phyloP scores from a whole-genome alignment of 768 basidiomycete genomes.

The Panaeolus cyanescens region DNA sequence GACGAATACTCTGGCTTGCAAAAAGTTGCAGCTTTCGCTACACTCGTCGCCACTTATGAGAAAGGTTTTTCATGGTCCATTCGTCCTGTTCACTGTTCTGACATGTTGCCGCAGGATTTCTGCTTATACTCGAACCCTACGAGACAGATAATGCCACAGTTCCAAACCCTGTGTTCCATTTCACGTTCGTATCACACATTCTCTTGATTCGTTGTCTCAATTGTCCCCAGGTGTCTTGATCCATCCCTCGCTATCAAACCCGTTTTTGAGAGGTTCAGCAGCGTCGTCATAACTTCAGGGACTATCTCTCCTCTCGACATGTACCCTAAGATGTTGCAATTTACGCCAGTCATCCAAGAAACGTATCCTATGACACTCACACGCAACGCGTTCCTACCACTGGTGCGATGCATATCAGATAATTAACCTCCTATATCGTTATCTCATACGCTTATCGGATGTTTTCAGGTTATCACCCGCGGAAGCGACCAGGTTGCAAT shows the following conservation, averaged over 20 bases:
- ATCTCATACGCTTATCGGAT: conserved; percentile 5
- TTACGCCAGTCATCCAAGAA: conserved; percentile 95
- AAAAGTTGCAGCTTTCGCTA: conserved; percentile 95
- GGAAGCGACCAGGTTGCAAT: conserved; percentile 99
- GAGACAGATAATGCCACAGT: conserved; percentile 99
- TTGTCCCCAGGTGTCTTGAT: conserved; percentile 79
- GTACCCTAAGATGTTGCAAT: conserved; percentile 99
- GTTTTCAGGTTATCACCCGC: conserved; percentile 85
- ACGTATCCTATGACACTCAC: conserved; percentile 98
- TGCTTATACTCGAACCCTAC: conserved; percentile 96
- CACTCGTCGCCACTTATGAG: conserved; percentile 96
- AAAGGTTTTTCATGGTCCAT: conserved; percentile 59
- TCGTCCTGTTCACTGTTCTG: conserved; percentile 3
- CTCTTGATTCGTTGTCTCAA: background rate
- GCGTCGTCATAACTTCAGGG: conserved; percentile 97
- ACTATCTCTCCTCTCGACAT: conserved; percentile 98
- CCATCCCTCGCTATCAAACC: conserved; percentile 97
- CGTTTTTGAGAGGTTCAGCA: conserved; percentile 97
- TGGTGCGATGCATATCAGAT: conserved; percentile 52
- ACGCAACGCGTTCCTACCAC: conserved; percentile 92
- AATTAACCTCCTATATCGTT: conserved; percentile 1
- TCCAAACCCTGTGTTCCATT: conserved; percentile 97
- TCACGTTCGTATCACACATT: conserved; percentile 57
- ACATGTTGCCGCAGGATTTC: conserved; percentile 57
- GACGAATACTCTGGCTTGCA: conserved; percentile 93